Base-by-base conservation (phyloP, 176 grass and related monocot genomes). In the Carex cristatella region DNA sequence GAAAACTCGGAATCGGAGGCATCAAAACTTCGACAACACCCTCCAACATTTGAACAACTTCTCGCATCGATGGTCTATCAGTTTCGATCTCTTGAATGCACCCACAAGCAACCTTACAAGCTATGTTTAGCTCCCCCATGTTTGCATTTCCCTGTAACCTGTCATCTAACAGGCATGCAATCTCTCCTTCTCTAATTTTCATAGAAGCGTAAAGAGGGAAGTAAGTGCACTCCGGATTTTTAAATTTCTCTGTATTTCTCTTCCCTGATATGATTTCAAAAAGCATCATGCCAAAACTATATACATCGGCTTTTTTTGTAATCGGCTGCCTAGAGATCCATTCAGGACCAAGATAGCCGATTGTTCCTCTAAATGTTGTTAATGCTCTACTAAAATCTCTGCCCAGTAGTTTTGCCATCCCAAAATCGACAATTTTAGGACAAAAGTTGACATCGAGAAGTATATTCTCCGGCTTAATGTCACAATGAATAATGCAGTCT, bases 391-490 rank as follows among this genome's bases (percentile, higher is more conserved):
- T 94, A 51, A 94, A 94, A 10, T 94, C 74, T 15, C 92, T 73
- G 7, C 87, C 79, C 7, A 94, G 42, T 32, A 94, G 85, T 59
- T 90, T 87, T 13, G 86, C 90, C 84, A 94, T 84, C 15, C 93
- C 93, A 55, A 94, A 94, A 28, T 94, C 93, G 0, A 90, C 88
- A 67, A 92, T 63, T 84, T 94, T 92, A 4, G 90, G 88, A 55
- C 40, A 57, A 68, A 94, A 85, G 18, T 87, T 86, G 2, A 37
- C 79, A 57, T 94, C 79, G 58, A 88, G 23, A 27, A 88, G 81
- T 46, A 88, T 69, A 32, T 88, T 88, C 23, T 88, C 86, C 10
- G 86, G 93, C 58, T 94, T 94, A 69, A 94, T 86, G 57, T 94
- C 90, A 11, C 88, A 94, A 19, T 90, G 93, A 64, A 94, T 89